Percentiles rank a stretch among this genome's conserved stretches.
These are phyloP conservation scores for Pleoardoris graminearum DNA, from an alignment of 2,329 filamentous ascomycete species.

Conservation along the genomic window DNA sequence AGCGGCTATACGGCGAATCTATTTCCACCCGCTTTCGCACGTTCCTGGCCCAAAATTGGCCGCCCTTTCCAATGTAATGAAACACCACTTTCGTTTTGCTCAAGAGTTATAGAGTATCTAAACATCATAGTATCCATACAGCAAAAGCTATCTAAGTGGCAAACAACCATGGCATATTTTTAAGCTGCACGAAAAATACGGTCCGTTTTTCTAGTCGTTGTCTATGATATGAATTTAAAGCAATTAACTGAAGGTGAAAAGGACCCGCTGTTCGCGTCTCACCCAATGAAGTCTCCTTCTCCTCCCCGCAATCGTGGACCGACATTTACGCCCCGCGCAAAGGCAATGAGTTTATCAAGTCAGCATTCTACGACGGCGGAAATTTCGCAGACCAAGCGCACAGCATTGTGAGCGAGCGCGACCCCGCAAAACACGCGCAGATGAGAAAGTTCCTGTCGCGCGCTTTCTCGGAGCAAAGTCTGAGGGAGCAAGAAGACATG, in stretches of 20 bases:
- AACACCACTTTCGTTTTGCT: no score
- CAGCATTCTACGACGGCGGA: constrained; percentile 7
- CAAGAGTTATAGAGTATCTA: no score
- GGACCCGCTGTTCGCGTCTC: background rate
- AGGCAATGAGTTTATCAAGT: background rate
- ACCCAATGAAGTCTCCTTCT: background rate
- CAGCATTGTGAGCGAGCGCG: constrained; percentile 23
- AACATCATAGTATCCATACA: no score
- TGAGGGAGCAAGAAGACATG: constrained; percentile 7
- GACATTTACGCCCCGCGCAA: background rate
- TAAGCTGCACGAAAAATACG: no score
- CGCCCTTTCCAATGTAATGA: no score
- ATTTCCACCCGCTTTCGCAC: no score
- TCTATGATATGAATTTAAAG: no score
- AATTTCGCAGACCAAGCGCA: constrained; percentile 11
- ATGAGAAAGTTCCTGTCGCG: background rate
- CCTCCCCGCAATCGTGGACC: background rate
- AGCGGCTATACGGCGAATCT: no score
- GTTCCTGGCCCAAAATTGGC: no score
- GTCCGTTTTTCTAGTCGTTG: no score
- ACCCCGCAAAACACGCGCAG: constrained; percentile 10
- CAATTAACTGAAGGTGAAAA: no score
- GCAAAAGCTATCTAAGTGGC: background rate
- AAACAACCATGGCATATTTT: no score
- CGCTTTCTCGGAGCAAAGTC: background rate